Evolutionary conservation across 345 rosid genomes (phyloP), one percentile per base, ranked within the genome.

Genomic region (Populus pruinosa): DNA sequence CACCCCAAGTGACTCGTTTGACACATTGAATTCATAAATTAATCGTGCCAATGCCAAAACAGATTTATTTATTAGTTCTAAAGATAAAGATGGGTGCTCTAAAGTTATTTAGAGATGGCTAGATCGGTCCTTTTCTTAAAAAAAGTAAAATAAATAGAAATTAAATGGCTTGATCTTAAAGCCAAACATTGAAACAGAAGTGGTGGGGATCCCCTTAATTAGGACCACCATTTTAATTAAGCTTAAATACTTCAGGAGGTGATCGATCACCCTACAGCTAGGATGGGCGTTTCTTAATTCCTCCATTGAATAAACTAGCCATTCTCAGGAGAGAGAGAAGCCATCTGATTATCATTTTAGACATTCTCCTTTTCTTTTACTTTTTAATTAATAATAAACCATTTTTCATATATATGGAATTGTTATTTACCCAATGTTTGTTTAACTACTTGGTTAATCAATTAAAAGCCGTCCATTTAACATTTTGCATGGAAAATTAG

Each of bases 151-250:
- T 6, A 10, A 31, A 20, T 67, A 47, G 31, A 64, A 67, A 31
- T 0, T 31, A 31, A 31, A 25, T 69, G 27, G 75, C 79, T 67
- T 77, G 47, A 49, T 44, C 12, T 70, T 53, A 21, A 83, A 83
- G 77, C 64, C 61, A 74, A 53, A 31, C 5, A 33, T 33, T 2
- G 27, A 53, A 71, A 33, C 6, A 31, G 20, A 1, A 9, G 64
- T 31, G 70, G 70, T 10, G 70, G 41, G 23, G 23, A 53, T 35
- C 16, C 9, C 38, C n/a, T 67, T 33, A 4, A 33, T 5, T 10
- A 7, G 39, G 35, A 39, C 21, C 38, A 29, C 39, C 70, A 1
- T 67, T 67, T 67, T 35, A 17, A 10, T 43, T 36, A 20, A 3
- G 44, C 41, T 8, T 3, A 59, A 1, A 56, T 56, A 9, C 29